phyloP scores from a whole-genome alignment of 352 stramenopile genomes.

The Pythium vanterpoolii region DNA sequence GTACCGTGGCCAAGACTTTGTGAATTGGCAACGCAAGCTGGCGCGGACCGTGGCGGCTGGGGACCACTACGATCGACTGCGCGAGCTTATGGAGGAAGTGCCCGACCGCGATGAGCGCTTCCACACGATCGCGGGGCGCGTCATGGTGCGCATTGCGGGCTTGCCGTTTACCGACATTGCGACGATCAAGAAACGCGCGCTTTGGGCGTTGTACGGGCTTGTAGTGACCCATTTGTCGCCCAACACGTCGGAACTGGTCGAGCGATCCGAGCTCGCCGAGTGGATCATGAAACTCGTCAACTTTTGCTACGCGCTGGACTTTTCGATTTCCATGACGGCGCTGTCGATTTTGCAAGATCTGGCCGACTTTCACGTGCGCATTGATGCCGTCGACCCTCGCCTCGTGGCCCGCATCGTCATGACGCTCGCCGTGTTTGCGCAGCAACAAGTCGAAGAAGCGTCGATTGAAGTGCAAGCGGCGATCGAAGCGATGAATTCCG shows the following conservation, averaged over 20 bases:
- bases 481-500: constrained; percentile 47
- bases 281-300: constrained; percentile 85
- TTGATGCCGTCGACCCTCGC: constrained; percentile 62
- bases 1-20: constrained; percentile 73
- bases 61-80: constrained; percentile 29
- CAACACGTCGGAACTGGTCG: constrained; percentile 29
- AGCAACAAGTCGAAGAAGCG: constrained; percentile 85
- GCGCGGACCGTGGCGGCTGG: constrained; percentile 17
- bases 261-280: constrained; percentile 50
- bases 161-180: constrained; percentile 74
- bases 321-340: constrained; percentile 75
- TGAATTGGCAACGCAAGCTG: constrained; percentile 78
- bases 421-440: constrained; percentile 80
- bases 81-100: constrained; percentile 63
- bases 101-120: constrained; percentile 66
- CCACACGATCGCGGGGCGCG: constrained; percentile 64
- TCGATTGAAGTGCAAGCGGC: constrained; percentile 83
- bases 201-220: constrained; percentile 79
- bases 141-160: constrained; percentile 71
- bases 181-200: constrained; percentile 74
- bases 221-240: constrained; percentile 64
- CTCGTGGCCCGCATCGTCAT: constrained; percentile 84
- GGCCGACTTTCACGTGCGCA: constrained; percentile 67
- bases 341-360: constrained; percentile 79
- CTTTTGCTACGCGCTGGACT: constrained; percentile 66